These are phyloP conservation scores for Chimonanthus praecox DNA, from an alignment of 164 flowering plant genomes.

Conservation along the genomic window DNA sequence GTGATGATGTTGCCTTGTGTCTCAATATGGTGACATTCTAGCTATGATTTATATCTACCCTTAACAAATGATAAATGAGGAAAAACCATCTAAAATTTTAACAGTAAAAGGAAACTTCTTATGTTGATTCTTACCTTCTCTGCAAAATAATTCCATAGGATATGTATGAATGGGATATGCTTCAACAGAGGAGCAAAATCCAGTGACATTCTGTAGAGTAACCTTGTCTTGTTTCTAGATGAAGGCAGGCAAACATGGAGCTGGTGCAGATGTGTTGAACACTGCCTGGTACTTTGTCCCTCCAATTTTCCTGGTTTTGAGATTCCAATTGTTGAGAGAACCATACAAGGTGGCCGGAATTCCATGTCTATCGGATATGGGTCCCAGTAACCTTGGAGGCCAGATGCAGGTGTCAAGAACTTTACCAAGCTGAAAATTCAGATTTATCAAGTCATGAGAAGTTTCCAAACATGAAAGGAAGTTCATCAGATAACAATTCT, in stretches of 20 bases:
- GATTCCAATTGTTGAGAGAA: constrained; percentile 90
- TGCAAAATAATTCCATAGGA: constrained; percentile 91
- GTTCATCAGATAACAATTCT: background rate
- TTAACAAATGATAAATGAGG: background rate
- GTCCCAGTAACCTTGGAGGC: constrained; percentile 98
- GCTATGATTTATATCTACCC: background rate
- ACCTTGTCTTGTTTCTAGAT: constrained; percentile 65
- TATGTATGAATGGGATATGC: constrained; percentile 78
- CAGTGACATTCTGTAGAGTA: constrained; percentile 92
- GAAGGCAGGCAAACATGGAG: constrained; percentile 95
- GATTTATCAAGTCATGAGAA: background rate
- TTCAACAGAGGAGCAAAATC: constrained; percentile 87
- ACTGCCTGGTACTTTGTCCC: constrained; percentile 74
- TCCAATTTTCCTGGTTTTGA: constrained; percentile 95
- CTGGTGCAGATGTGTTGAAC: constrained; percentile 91
- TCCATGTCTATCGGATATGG: constrained; percentile 99
- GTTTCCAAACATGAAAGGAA: background rate
- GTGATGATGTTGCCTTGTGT: background rate
- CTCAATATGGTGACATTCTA: background rate
- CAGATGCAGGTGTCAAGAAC: constrained; percentile 88
- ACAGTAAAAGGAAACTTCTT: background rate
- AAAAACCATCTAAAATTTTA: background rate
- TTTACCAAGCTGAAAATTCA: constrained; percentile 72
- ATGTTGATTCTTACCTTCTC: constrained; percentile 55
- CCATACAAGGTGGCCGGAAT: constrained; percentile 96